Evolutionary conservation across 2,329 filamentous ascomycete genomes (phyloP), one percentile per base, ranked within the genome.

Genomic region (Dactylellina sp.): DNA sequence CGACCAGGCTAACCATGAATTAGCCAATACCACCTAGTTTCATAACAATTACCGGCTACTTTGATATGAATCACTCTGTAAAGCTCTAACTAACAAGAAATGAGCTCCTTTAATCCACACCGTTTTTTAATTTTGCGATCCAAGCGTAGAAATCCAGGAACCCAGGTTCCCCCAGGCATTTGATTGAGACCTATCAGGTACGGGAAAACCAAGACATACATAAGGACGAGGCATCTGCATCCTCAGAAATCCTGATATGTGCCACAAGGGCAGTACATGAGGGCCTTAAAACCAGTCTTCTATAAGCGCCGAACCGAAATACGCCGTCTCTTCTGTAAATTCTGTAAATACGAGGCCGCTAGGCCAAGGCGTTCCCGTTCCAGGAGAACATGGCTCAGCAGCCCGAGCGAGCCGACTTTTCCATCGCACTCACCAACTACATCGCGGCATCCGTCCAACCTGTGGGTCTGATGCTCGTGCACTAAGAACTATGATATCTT

Each of bases 131-230:
- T n/a, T n/a, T 62, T 32, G 42, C 46, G 35, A 71, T 63, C 57
- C 57, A 59, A 44, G 66, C 44, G 32, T 47, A 50, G 46, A 28
- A 59, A 40, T 50, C 35, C 50, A 18, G 37, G 59, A 12, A 57
- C 28, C 35, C 14, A 42, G 22, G 35, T 35, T 32, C 9, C 28
- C 9, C 28, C 49, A 63, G 56, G 44, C 35, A 56, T 49, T 40
- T 35, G 4, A 22, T 65, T 46, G 35, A 71, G 44, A 53, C 66
- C 66, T 71, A 71, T 71, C 66, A 64, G 52, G 46, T 63, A 63
- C 42, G 37, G 39, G 49, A 44, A n/a, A 57, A 71, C 46, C 61
- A 46, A 71, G 66, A 71, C 66, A 71, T 71, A 63, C 57, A 62
- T 71, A 50, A 16, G 35, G 20, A 37, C 35, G 63, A 60, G 37